Conservation (phyloP, 768 basidiomycete species). For the Exidia glandulosa region DNA sequence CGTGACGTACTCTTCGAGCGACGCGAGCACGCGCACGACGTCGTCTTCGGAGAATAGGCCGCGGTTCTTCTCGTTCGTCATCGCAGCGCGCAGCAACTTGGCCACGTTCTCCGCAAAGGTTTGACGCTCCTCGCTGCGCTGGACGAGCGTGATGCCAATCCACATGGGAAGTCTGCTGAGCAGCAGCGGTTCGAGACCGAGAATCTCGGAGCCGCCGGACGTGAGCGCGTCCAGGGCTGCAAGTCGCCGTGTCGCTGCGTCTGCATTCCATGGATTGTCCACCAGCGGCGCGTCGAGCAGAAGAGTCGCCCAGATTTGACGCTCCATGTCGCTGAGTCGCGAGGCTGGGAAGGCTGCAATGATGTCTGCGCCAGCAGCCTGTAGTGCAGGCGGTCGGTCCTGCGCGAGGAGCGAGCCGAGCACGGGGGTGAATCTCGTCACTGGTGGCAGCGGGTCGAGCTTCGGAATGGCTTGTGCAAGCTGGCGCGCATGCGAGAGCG, state of each 20-base stretch:
- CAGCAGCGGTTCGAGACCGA: slow-evolving; percentile 52
- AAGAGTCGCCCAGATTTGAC: slow-evolving; percentile 52
- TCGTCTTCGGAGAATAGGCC: slow-evolving; percentile 48
- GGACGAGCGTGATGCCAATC: slow-evolving; percentile 54
- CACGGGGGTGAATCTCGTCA: slow-evolving; percentile 45
- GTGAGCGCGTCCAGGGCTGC: slow-evolving; percentile 59
- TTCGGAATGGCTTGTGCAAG: background rate
- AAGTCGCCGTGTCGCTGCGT: slow-evolving; percentile 61
- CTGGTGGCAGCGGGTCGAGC: slow-evolving; percentile 36
- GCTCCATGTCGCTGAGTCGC: slow-evolving; percentile 24
- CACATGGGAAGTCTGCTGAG: slow-evolving; percentile 49
- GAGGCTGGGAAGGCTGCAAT: slow-evolving; percentile 48
- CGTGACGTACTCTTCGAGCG: slow-evolving; percentile 13
- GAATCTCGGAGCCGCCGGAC: slow-evolving; percentile 43
- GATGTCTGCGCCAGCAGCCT: slow-evolving; percentile 62
- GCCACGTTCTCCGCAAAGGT: slow-evolving; percentile 25
- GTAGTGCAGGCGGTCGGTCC: slow-evolving; percentile 43
- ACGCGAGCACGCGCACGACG: slow-evolving; percentile 42
- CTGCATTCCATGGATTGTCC: too few relatives aligned
- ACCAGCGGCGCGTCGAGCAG: slow-evolving; percentile 36
- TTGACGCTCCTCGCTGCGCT: slow-evolving; percentile 5
- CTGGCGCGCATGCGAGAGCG: background rate
- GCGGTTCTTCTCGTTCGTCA: slow-evolving; percentile 42
- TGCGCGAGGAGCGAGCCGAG: slow-evolving; percentile 46
- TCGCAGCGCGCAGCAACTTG: slow-evolving; percentile 40